phyloP scores from a whole-genome alignment of 306 rosid species.

The Carpinus viminea region DNA sequence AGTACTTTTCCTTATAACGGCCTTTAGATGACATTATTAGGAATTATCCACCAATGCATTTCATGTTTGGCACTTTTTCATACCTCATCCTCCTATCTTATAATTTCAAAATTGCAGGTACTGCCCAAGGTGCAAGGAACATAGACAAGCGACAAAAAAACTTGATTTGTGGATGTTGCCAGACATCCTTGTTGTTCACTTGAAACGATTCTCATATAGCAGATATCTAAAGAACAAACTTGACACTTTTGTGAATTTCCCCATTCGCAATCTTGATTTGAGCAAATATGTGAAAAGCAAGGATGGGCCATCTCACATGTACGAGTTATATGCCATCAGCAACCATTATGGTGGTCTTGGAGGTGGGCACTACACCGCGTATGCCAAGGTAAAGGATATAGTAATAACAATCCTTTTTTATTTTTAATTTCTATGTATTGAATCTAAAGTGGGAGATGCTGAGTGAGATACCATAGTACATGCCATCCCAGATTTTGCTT shows the following conservation, averaged over 20 bases:
- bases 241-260: conserved; percentile 90
- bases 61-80: conserved; percentile 16
- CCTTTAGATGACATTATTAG: conserved; percentile 20
- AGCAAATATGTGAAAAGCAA: conserved; percentile 80
- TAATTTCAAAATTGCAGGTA: conserved; percentile 53
- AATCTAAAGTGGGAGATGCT: background rate
- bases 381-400: conserved; percentile 67
- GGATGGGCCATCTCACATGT: conserved; percentile 66
- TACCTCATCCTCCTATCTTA: conserved; percentile 10
- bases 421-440: conserved; percentile 4
- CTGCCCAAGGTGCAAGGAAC: conserved; percentile 97
- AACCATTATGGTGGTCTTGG: conserved; percentile 99
- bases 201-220: conserved; percentile 94
- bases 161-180: conserved; percentile 98
- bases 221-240: conserved; percentile 94
- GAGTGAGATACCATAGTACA: background rate
- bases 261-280: conserved; percentile 89
- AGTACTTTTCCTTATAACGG: conserved; percentile 28
- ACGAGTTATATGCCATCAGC: conserved; percentile 90
- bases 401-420: background rate
- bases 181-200: conserved; percentile 91
- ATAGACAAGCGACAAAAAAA: conserved; percentile 96
- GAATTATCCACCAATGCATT: background rate
- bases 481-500: background rate
- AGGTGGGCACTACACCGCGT: conserved; percentile 98